Conservation (phyloP, 371 early-diverging fungal genomes). For the Mucor sp. region DNA sequence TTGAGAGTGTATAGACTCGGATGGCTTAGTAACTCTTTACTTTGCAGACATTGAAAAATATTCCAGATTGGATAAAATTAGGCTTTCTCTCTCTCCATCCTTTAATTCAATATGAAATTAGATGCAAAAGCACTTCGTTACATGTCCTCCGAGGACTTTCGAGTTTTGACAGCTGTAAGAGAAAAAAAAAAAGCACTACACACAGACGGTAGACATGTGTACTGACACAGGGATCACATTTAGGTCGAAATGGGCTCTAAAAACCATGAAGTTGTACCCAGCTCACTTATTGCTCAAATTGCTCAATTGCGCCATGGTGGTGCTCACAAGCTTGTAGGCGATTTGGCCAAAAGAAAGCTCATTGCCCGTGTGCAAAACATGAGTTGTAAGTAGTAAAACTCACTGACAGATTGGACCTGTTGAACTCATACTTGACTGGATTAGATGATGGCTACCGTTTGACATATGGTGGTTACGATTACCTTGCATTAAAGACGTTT, state of each 20-base stretch:
- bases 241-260: conserved; percentile 96
- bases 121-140: conserved; percentile 94
- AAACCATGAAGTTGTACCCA: conserved; percentile 98
- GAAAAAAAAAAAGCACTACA: neutral
- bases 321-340: conserved; percentile 79
- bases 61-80: neutral
- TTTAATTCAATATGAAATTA: conserved; percentile 78
- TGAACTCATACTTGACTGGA: neutral
- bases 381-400: conserved; percentile 60
- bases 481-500: conserved; percentile 96
- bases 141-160: conserved; percentile 91
- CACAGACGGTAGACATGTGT: neutral
- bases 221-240: neutral
- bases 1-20: no score
- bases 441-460: conserved; percentile 96
- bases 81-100: neutral
- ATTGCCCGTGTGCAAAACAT: conserved; percentile 86
- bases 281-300: conserved; percentile 84
- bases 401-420: neutral
- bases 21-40: neutral
- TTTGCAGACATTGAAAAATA: neutral
- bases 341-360: conserved; percentile 86
- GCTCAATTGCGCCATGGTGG: conserved; percentile 89
- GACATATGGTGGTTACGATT: conserved; percentile 99
- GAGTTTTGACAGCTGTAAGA: conserved; percentile 92